These are phyloP conservation scores for Clitopilus passeckerianus DNA, from an alignment of 768 basidiomycete species.

Conservation along the genomic window DNA sequence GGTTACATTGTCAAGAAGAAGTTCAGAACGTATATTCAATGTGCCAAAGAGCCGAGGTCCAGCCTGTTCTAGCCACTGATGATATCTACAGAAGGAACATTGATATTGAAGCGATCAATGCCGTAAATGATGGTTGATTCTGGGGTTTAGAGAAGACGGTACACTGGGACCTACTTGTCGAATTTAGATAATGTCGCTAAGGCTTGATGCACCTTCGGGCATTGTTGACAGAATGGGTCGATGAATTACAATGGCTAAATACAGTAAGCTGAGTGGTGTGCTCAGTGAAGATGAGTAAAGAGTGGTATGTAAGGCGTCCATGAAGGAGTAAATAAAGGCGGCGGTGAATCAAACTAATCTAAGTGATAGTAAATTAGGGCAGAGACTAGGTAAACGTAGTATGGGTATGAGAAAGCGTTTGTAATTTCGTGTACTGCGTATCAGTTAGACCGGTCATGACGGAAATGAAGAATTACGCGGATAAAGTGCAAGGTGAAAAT, in stretches of 20 bases:
- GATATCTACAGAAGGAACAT: too few species aligned
- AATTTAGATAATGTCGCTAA: constrained; percentile 7
- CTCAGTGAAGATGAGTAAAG: neutral
- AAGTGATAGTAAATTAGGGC: neutral
- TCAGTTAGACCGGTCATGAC: neutral
- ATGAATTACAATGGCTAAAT: neutral
- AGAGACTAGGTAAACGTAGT: constrained; percentile 11
- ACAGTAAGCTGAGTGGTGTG: neutral
- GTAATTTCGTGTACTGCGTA: neutral
- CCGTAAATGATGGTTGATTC: neutral
- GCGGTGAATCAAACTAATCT: neutral
- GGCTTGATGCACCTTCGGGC: neutral
- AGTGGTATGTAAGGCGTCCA: too few species aligned
- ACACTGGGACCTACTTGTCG: neutral
- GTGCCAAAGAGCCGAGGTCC: too few species aligned
- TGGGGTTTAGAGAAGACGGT: neutral
- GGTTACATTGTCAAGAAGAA: too few species aligned
- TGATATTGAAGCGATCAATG: neutral
- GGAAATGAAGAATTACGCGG: neutral
- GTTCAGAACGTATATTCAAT: too few species aligned
- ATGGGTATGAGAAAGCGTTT: neutral
- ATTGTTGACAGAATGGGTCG: neutral
- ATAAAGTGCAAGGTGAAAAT: neutral
- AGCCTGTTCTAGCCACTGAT: too few species aligned
- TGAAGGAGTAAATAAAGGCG: too few species aligned